phyloP scores from a whole-genome alignment of 345 rosid genomes.

The Erucastrum elatum region DNA sequence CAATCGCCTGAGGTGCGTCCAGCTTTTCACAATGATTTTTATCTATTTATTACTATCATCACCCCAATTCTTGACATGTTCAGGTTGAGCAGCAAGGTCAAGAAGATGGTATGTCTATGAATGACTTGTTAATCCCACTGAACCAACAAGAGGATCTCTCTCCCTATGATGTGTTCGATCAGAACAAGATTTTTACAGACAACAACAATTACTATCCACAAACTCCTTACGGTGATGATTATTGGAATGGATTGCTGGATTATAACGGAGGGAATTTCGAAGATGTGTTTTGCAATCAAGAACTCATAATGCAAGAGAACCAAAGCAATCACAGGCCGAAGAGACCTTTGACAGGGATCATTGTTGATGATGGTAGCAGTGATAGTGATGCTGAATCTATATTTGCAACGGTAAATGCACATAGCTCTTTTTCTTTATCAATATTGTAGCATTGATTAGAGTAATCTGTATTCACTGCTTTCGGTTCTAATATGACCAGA shows the following conservation, averaged over 20 bases:
- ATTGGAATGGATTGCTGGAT: neutral
- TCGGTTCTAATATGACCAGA: constrained; percentile 15
- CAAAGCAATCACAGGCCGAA: constrained; percentile 21
- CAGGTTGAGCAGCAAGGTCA: constrained; percentile 17
- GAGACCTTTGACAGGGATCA: constrained; percentile 25
- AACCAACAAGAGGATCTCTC: neutral
- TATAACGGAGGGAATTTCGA: neutral
- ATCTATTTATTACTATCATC: neutral
- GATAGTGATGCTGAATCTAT: constrained; percentile 30
- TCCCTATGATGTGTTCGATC: neutral
- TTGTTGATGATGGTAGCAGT: constrained; percentile 1
- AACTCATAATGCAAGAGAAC: neutral
- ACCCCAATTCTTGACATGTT: neutral
- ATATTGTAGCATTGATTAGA: neutral
- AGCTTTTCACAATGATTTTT: neutral
- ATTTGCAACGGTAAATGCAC: constrained; percentile 12
- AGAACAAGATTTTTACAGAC: neutral
- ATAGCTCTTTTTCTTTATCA: neutral
- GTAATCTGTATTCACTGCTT: neutral
- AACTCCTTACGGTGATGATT: constrained; percentile 9
- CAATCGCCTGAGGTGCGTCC: constrained; percentile 17
- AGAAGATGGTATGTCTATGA: neutral
- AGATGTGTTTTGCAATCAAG: neutral
- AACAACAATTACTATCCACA: neutral
- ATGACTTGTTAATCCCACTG: constrained; percentile 4